Evolutionary conservation across 257 asterid genomes (phyloP).

Genomic region (Linaria vulgaris): DNA sequence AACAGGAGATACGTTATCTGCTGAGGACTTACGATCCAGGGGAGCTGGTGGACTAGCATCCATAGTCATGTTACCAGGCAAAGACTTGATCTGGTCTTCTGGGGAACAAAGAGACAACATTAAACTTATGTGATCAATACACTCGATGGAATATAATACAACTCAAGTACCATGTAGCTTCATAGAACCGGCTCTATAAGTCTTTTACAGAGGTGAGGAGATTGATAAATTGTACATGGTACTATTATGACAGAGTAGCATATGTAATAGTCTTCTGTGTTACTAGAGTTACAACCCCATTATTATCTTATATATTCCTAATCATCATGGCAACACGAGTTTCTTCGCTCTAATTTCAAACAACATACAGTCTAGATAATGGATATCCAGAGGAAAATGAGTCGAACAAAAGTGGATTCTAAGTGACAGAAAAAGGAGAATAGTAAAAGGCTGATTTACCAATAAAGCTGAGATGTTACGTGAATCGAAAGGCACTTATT

Average conservation of each 20-base stretch:
- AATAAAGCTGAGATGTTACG: too few relatives aligned
- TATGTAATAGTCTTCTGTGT: too few relatives aligned
- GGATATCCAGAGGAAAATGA: neutral
- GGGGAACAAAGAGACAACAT: too few relatives aligned
- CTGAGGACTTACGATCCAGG: conserved; percentile 16
- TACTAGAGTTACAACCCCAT: too few relatives aligned
- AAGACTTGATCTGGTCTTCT: conserved; percentile 25
- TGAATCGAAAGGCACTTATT: neutral
- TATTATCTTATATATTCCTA: too few relatives aligned
- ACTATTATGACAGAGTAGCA: too few relatives aligned
- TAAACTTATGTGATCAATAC: too few relatives aligned
- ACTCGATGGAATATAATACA: neutral
- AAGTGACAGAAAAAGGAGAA: neutral
- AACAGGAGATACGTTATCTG: conserved; percentile 12
- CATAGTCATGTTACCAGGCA: conserved; percentile 25
- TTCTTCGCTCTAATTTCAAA: too few relatives aligned
- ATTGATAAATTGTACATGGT: too few relatives aligned
- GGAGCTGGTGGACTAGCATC: conserved; percentile 26
- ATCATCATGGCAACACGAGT: too few relatives aligned
- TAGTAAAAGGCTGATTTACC: neutral
- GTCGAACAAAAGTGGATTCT: neutral
- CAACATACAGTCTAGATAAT: neutral
- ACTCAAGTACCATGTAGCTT: conserved; percentile 3
- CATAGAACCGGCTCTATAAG: neutral
- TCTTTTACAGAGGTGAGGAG: neutral